Base-by-base conservation (phyloP, 805 yeast genomes). In the Naumovozyma baii region DNA sequence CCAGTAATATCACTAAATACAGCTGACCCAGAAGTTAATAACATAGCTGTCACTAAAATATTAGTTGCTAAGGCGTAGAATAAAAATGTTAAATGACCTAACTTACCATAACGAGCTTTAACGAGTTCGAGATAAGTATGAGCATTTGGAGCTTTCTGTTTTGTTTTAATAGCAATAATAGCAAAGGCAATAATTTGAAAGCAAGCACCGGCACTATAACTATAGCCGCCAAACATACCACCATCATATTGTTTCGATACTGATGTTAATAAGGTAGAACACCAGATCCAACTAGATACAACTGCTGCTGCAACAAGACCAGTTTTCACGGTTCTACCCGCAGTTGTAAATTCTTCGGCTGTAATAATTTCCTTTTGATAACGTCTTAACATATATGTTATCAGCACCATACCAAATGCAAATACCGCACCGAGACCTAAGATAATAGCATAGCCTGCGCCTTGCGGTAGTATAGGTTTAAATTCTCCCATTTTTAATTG, bases 251-350 rank as follows among this genome's bases (percentile, higher is more conserved):
- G 84, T 58, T 82, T 87, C 16, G 94, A 75, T 1, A 94, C 76
- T 2, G 86, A 77, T 30, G 78, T 78, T 25, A 83, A 66, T 36
- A 83, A 63, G 1, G 94, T 83, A 3, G 86, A 84, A n/a, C 83
- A 83, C 87, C 87, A 80, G 8, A 96, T 86, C 97, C 97, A 88
- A 7, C 90, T 79, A 10, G 90, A 79, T 7, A 87, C 95, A 22
- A 88, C 96, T 5, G 95, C 95, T 5, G 94, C 79, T 4, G 90
- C 79, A 45, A 86, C 80, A 48, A 88, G 68, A 36, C 92, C 92
- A 0, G 90, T 78, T 51, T 81, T 83, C 32, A 88, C 94, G 3
- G 85, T 70, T 57, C 95, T 74, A 48, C 95, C 95, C 28, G 96
- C 95, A 4, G 96, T 87, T 2, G 94, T 76, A 51, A 88, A 88